Evolutionary conservation across 23 red algal genomes (phyloP), one percentile per base, ranked within the genome.

Genomic region (Agarophyton chilense): DNA sequence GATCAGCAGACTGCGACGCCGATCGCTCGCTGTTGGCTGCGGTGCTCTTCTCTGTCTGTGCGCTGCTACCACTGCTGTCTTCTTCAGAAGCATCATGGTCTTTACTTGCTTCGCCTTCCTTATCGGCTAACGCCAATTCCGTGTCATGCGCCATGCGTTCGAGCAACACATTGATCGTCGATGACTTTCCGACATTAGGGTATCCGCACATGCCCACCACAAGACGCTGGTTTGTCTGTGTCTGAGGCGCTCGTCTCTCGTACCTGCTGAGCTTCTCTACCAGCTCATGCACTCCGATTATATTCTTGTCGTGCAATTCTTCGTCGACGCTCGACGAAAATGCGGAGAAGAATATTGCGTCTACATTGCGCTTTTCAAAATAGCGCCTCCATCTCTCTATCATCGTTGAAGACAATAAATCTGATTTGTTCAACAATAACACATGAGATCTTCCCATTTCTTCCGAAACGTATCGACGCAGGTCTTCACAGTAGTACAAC

Each of bases 101-200:
- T 4, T 57, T 45, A 10, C 1, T 17, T 5, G 76, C 83, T 42
- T 58, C 25, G 49, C 28, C 9, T 2, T 14, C 6, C 3, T 77
- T 28, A 33, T n/a, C n/a, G n/a, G 32, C 0, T 44, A 38, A 52
- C 12, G 56, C 21, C 10, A 7, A 39, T 11, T 12, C 32, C 17
- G 6, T 19, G 2, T 40, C 67, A 39, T 60, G n/a, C 21, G 76
- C 40, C 36, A 50, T 32, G 19, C 51, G 50, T 68, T 86, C 96
- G 53, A 98, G 63, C 54, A 98, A 60, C 26, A 86, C 79, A 67
- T 98, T 98, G 75, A 95, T 94, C 7, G 96, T 98, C 4, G 96
- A 98, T 29, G 88, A 93, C 65, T 98, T 98, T 41, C 96, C 96
- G 5, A 98, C 96, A 74, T 98, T 98, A 39, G 96, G 96, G 72